Conservation (phyloP, 73 alveolate species). For the Paraurostyla sp. region DNA sequence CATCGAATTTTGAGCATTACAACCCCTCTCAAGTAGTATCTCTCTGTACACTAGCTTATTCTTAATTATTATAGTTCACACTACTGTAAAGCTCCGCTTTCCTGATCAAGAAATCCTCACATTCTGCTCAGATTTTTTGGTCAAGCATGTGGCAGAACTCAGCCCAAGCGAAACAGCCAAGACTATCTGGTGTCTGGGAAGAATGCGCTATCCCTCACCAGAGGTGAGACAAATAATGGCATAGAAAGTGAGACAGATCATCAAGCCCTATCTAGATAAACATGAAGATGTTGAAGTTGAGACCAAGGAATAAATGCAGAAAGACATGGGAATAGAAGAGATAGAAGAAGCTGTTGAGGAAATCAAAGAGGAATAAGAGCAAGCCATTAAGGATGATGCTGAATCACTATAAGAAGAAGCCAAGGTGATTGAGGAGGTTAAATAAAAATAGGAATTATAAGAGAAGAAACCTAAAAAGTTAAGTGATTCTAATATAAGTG, state of each 20-base stretch:
- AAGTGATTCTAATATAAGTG: neutral
- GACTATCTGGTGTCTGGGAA: neutral
- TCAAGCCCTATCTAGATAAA: no score
- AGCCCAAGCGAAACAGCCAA: neutral
- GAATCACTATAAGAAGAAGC: no score
- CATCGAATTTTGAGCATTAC: neutral
- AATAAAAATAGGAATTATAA: neutral
- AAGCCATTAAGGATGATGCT: no score
- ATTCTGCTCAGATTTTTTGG: neutral
- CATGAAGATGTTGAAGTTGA: no score
- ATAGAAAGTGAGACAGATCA: neutral
- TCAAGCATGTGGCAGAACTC: neutral
- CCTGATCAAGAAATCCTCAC: neutral
- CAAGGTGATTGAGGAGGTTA: no score
- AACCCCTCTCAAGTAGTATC: neutral
- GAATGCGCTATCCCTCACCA: neutral
- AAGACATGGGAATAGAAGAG: no score
- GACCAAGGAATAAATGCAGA: no score
- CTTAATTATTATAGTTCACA: neutral
- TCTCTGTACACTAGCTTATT: neutral
- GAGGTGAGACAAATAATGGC: neutral
- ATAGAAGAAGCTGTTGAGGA: no score
- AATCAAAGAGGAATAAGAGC: no score
- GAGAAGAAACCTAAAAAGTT: neutral
- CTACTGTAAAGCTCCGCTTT: neutral